A percentile compares a stretch with the other conserved stretches of the same genome.
Evolutionary conservation across 768 basidiomycete species (phyloP).

Genomic region (Gymnopilus dilepis): DNA sequence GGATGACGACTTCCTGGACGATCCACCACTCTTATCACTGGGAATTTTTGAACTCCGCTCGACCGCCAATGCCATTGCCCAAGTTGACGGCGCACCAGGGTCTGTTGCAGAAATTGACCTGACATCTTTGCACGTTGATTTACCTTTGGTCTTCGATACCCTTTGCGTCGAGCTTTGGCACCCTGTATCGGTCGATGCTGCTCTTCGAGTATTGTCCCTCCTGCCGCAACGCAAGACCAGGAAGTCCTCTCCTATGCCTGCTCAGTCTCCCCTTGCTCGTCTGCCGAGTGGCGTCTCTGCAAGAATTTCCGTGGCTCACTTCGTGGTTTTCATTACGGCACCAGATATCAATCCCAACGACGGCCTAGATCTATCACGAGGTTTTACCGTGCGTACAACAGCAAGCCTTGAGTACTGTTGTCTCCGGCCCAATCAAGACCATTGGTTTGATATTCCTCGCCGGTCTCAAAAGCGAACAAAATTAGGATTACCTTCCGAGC

Average conservation of each 20-base stretch:
- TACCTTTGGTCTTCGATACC: constrained; percentile 28
- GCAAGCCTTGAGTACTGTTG: constrained; percentile 62
- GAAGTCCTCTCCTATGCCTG: constrained; percentile 9
- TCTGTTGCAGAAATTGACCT: constrained; percentile 38
- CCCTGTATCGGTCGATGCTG: constrained; percentile 35
- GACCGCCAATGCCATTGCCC: constrained; percentile 51
- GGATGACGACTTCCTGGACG: constrained; percentile 46
- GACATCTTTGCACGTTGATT: constrained; percentile 27
- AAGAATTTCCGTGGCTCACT: constrained; percentile 61
- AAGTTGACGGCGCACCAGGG: constrained; percentile 50
- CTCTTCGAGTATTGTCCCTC: constrained; percentile 51
- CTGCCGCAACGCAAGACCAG: constrained; percentile 30
- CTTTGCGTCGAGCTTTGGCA: constrained; percentile 40
- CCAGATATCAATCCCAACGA: constrained; percentile 81
- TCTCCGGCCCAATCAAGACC: constrained; percentile 44
- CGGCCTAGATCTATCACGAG: constrained; percentile 67
- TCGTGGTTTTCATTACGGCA: constrained; percentile 75
- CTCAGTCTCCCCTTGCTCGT: constrained; percentile 37
- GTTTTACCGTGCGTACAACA: constrained; percentile 63
- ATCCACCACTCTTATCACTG: constrained; percentile 60
- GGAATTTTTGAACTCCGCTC: constrained; percentile 59
- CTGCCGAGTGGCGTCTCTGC: constrained; percentile 53
- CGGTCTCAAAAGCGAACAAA: constrained; percentile 54
- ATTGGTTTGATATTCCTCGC: constrained; percentile 40
- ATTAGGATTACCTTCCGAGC: constrained; percentile 60